These are phyloP conservation scores for Pleurotus pulmonarius DNA, from an alignment of 768 basidiomycete species.

Conservation along the genomic window DNA sequence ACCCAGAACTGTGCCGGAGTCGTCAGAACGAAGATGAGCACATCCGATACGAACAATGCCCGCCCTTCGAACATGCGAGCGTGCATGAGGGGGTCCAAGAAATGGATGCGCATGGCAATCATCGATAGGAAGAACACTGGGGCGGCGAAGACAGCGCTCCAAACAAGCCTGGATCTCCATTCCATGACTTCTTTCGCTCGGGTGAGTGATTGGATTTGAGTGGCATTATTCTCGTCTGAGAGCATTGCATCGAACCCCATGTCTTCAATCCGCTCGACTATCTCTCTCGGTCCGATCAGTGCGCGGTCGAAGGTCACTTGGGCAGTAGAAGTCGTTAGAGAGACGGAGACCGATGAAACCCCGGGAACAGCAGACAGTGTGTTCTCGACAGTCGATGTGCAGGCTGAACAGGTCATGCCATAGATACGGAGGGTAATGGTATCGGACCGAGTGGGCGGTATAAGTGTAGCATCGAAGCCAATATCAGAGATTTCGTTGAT, in stretches of 20 bases:
- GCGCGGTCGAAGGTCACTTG: conserved; percentile 73
- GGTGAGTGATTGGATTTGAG: conserved; percentile 82
- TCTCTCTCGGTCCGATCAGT: conserved; percentile 75
- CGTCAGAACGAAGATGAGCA: conserved; percentile 72
- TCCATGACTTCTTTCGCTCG: conserved; percentile 89
- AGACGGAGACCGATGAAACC: conserved; percentile 66
- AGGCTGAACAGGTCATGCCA: conserved; percentile 89
- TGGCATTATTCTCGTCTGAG: conserved; percentile 73
- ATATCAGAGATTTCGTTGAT: conserved; percentile 86
- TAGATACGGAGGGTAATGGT: conserved; percentile 74
- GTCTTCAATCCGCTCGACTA: conserved; percentile 84
- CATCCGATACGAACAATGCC: conserved; percentile 64
- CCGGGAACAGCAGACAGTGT: conserved; percentile 71
- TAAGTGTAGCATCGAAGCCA: conserved; percentile 83
- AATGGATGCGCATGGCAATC: conserved; percentile 68
- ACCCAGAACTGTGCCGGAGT: conserved; percentile 94
- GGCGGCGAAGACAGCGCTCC: conserved; percentile 73
- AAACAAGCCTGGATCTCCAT: conserved; percentile 78
- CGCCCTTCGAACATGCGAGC: conserved; percentile 59
- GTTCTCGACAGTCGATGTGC: conserved; percentile 71
- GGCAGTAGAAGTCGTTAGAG: conserved; percentile 72
- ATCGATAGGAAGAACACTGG: conserved; percentile 95
- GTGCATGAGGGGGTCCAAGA: conserved; percentile 49
- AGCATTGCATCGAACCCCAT: conserved; percentile 91
- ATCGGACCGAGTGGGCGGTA: conserved; percentile 64